Percentiles rank a stretch among this genome's conserved stretches.
phyloP scores from a whole-genome alignment of 1,139 yeast genomes.

The Debaryomyces robertsiae region DNA sequence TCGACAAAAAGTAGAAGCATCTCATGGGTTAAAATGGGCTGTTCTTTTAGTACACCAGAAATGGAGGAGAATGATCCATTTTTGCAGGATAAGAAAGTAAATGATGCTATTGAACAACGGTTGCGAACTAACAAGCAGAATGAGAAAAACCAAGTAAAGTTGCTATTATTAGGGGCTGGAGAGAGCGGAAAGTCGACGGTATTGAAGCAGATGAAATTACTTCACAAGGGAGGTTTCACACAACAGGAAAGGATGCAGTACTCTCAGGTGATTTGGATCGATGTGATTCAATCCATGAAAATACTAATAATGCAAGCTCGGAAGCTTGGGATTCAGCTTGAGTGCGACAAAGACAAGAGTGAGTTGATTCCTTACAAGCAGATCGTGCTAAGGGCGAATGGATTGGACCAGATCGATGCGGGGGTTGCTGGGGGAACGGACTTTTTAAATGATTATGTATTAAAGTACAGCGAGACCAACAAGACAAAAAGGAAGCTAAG shows the following conservation, averaged over 20 bases:
- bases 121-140: constrained; percentile 55
- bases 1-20: background rate
- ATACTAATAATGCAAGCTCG: constrained; percentile 74
- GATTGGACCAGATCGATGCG: constrained; percentile 63
- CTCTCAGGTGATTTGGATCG: constrained; percentile 92
- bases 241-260: constrained; percentile 80
- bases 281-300: constrained; percentile 87
- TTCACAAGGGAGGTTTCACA: constrained; percentile 86
- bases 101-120: constrained; percentile 70
- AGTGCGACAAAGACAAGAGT: constrained; percentile 58
- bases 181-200: constrained; percentile 97
- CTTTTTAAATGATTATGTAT: constrained; percentile 64
- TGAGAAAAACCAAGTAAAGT: constrained; percentile 55
- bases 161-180: constrained; percentile 86
- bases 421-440: constrained; percentile 69
- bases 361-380: constrained; percentile 50
- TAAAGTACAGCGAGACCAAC: constrained; percentile 60
- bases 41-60: constrained; percentile 59
- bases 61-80: constrained; percentile 52
- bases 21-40: constrained; percentile 53
- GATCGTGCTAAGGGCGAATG: constrained; percentile 55
- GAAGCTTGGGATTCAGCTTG: constrained; percentile 57
- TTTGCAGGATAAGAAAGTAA: constrained; percentile 51
- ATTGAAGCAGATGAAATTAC: constrained; percentile 83
- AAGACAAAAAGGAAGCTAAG: constrained; percentile 50